Base-by-base conservation (phyloP, 208 protist species). In the Leptomonas pyrrhocoris region DNA sequence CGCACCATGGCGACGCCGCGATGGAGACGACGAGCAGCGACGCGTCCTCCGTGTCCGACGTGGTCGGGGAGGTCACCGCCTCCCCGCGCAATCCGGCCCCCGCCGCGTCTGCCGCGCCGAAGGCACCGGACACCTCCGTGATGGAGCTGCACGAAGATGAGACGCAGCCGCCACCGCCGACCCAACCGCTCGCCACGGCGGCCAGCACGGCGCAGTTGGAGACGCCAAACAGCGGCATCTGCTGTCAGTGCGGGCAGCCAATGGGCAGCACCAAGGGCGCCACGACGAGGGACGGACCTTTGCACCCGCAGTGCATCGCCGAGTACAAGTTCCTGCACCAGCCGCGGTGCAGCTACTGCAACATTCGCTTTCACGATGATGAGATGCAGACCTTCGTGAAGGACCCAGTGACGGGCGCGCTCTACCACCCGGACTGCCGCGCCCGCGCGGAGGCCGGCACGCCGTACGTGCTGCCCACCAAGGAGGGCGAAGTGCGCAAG, bases 271-370 rank as follows among this genome's bases (percentile, higher is more conserved):
- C 56, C 25, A 66, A 69, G 51, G 77, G 68, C 2, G 54, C 74
- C n/a, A 45, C 25, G 25, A 79, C 77, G 21, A 74, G 45, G 40
- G 67, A 69, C 58, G 79, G 78, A 48, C 74, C 79, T 23, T 58
- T 87, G 54, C 77, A 83, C 73, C 60, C 38, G 63, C 43, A 56
- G 55, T 82, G 82, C 68, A 64, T 81, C 30, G 64, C 66, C 46
- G 50, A 75, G 68, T 84, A 84, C 73, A 70, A 74, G 21, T 82
- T 79, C 53, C 65, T 79, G 34, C 68, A 82, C 28, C 75, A 80
- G 74, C 68, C 74, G 3, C 82, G 82, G 27, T 84, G 78, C 64
- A 51, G 65, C 60, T 80, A 84, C 74, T 84, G 82, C 64, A 69
- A 74, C 57, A 65, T 75, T 11, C 78, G 77, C 66, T 82, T 82